phyloP scores from a whole-genome alignment of 257 asterid genomes.

The Solanum chiquidenum region DNA sequence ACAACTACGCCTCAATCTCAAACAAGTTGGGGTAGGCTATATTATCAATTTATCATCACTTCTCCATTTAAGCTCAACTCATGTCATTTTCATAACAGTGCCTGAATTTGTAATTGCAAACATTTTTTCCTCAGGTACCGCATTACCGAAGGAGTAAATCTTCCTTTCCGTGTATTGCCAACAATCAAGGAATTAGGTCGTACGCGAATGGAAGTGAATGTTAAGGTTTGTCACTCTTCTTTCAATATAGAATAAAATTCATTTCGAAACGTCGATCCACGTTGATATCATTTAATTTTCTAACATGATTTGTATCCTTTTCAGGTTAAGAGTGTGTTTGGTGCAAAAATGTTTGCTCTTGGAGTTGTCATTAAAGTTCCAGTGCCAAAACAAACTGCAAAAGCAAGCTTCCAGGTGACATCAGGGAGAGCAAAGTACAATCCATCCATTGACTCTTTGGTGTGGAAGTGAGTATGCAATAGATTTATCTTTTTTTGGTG shows the following conservation, averaged over 20 bases:
- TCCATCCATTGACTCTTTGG: conserved; percentile 91
- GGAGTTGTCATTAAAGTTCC: conserved; percentile 97
- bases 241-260: background rate
- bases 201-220: conserved; percentile 99
- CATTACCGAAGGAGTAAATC: conserved; percentile 97
- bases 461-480: conserved; percentile 84
- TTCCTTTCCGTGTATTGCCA: conserved; percentile 95
- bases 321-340: conserved; percentile 98
- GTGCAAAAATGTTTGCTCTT: conserved; percentile 99
- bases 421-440: conserved; percentile 95
- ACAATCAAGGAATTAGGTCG: conserved; percentile 99
- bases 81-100: background rate
- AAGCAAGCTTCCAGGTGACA: conserved; percentile 97
- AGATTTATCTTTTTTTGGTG: background rate
- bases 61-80: background rate
- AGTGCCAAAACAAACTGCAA: conserved; percentile 99
- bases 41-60: background rate
- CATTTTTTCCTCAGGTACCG: conserved; percentile 59
- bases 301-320: background rate
- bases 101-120: background rate
- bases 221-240: conserved; percentile 58
- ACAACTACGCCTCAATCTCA: background rate
- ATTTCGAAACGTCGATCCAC: background rate
- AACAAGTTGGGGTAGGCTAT: background rate
- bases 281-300: background rate